These are phyloP conservation scores for Puccinia coronata DNA, from an alignment of 1,284 basidiomycete species.

Conservation along the genomic window DNA sequence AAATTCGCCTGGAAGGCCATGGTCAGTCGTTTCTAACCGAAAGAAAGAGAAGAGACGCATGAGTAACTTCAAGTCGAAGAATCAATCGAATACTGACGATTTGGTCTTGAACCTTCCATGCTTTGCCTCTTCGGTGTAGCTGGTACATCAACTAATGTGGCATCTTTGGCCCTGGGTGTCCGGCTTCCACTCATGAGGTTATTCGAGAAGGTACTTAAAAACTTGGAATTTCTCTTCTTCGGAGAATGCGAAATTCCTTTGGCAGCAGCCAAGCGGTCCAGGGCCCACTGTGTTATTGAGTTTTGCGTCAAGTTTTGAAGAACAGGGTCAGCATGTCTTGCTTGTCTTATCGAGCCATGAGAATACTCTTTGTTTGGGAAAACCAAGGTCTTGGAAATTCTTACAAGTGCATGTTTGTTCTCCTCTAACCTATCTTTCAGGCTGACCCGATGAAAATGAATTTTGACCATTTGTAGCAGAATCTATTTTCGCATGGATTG, in stretches of 20 bases:
- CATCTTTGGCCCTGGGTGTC: not conserved
- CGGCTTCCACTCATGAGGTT: not conserved
- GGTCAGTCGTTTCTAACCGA: not conserved
- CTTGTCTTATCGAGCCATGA: not conserved
- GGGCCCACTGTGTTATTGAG: slow-evolving; percentile 42
- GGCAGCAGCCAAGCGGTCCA: slow-evolving; percentile 51
- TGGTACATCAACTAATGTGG: slow-evolving; percentile 20
- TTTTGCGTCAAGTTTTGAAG: not conserved
- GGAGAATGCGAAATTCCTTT: slow-evolving; percentile 33
- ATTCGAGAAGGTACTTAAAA: not conserved
- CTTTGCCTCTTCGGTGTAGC: not conserved
- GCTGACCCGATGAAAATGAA: slow-evolving; percentile 31
- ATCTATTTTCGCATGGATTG: not conserved
- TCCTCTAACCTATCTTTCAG: slow-evolving; percentile 25
- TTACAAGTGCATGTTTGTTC: slow-evolving; percentile 34
- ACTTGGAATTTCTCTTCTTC: slow-evolving; percentile 31
- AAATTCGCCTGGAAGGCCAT: not conserved
- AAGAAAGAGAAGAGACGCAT: not conserved
- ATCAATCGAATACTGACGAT: not conserved
- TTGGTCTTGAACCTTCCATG: not conserved
- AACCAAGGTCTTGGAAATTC: not conserved
- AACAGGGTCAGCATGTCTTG: not conserved
- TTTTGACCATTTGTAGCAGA: slow-evolving; percentile 28
- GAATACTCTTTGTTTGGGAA: too few species aligned
- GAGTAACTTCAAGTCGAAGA: not conserved